Conservation (phyloP, 805 yeast genomes). For the Saccharomycopsis selenospora region DNA sequence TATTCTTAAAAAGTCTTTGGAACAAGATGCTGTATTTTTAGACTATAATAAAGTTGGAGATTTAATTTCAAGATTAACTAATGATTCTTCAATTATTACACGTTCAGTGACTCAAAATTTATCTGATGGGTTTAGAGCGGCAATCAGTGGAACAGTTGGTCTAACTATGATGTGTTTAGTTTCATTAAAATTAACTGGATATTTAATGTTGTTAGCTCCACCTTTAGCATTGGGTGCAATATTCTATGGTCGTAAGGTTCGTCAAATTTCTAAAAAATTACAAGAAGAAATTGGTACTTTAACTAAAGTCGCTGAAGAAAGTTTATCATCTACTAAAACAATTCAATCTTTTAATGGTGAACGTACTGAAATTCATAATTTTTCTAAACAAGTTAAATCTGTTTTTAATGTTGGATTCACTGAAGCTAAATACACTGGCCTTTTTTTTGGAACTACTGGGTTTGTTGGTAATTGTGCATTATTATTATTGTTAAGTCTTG, state of each 20-base stretch:
- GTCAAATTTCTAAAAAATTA: conserved; percentile 62
- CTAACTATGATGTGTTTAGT: conserved; percentile 87
- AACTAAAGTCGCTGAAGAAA: conserved; percentile 89
- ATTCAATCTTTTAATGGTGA: conserved; percentile 92
- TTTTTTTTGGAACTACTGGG: conserved; percentile 72
- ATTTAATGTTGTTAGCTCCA: conserved; percentile 76
- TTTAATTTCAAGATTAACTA: conserved; percentile 76
- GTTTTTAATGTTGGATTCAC: conserved; percentile 61
- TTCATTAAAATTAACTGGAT: conserved; percentile 72
- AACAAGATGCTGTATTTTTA: conserved; percentile 83
- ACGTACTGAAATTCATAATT: conserved; percentile 63
- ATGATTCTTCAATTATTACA: conserved; percentile 84
- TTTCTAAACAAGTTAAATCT: conserved; percentile 61
- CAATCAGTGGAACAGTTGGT: conserved; percentile 79
- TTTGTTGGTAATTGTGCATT: conserved; percentile 77
- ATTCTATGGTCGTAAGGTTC: conserved; percentile 74
- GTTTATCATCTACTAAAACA: conserved; percentile 74
- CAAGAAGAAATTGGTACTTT: conserved; percentile 81
- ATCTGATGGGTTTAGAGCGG: conserved; percentile 84
- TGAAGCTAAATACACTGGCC: conserved; percentile 75
- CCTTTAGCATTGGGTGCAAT: conserved; percentile 74
- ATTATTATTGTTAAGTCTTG: conserved; percentile 69
- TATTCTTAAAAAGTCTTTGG: conserved; percentile 66
- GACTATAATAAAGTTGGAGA: conserved; percentile 91
- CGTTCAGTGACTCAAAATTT: conserved; percentile 81